phyloP scores from a whole-genome alignment of 1,284 basidiomycete species.

The Heterobasidion parviporum region DNA sequence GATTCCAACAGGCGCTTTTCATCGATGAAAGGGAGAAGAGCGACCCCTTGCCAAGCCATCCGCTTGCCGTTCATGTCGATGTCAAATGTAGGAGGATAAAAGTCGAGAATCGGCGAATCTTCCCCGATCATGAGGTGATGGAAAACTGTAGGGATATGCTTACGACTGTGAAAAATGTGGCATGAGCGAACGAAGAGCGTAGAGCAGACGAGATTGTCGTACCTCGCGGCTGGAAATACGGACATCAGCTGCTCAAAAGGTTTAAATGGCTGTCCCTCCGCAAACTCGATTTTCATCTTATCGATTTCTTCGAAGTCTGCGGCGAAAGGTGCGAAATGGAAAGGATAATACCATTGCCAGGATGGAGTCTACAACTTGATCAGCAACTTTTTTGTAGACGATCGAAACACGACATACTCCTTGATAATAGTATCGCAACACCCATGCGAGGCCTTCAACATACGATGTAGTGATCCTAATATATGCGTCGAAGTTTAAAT shows the following conservation, averaged over 20 bases:
- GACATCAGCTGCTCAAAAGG: slow-evolving; percentile 98
- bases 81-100: slow-evolving; percentile 89
- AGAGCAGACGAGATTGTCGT: slow-evolving; percentile 13
- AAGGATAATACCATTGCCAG: slow-evolving; percentile 99
- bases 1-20: slow-evolving; percentile 76
- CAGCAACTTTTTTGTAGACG: slow-evolving; percentile 1
- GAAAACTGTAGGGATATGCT: slow-evolving; percentile 83
- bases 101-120: slow-evolving; percentile 92
- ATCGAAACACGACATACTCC: slow-evolving; percentile 51
- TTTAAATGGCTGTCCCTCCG: slow-evolving; percentile 83
- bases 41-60: slow-evolving; percentile 99
- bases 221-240: slow-evolving; percentile 93
- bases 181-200: neutral
- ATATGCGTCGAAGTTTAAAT: slow-evolving; percentile 3
- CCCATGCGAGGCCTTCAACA: slow-evolving; percentile 95
- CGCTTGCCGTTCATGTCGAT: slow-evolving; percentile 99
- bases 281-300: slow-evolving; percentile 75
- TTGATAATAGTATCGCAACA: slow-evolving; percentile 97
- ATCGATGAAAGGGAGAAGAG: slow-evolving; percentile 94
- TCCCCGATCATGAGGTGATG: slow-evolving; percentile 85
- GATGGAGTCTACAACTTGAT: slow-evolving; percentile 67
- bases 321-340: slow-evolving; percentile 97
- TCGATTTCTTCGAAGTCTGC: slow-evolving; percentile 85
- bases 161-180: slow-evolving; percentile 44
- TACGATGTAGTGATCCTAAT: slow-evolving; percentile 76